Percentiles rank a stretch among this genome's conserved stretches.
Conservation (phyloP, 495 filamentous ascomycete genomes). For the Aspergillus leporis region DNA sequence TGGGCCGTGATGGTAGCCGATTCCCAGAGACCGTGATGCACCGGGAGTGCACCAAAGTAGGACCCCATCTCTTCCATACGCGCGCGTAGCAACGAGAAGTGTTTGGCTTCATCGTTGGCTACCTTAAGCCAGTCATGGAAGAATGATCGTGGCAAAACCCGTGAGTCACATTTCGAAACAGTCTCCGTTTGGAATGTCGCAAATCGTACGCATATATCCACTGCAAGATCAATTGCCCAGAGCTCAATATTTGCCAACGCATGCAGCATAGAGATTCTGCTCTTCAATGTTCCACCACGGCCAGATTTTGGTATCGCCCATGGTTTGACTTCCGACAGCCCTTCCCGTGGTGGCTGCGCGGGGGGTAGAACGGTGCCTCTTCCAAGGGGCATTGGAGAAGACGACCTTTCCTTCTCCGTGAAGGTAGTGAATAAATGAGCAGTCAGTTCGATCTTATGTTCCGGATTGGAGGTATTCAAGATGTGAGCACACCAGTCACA, state of each 20-base stretch:
- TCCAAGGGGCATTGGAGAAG: conserved; percentile 48
- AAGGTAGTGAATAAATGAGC: conserved; percentile 49
- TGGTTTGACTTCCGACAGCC: conserved; percentile 42
- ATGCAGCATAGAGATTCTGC: conserved; percentile 53
- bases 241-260: conserved; percentile 55
- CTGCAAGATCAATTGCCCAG: conserved; percentile 57
- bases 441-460: conserved; percentile 55
- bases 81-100: conserved; percentile 52
- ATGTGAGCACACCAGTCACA: conserved; percentile 56
- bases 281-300: conserved; percentile 48
- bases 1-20: conserved; percentile 48
- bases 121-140: conserved; percentile 58
- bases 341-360: conserved; percentile 47
- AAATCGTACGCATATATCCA: conserved; percentile 55
- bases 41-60: conserved; percentile 50
- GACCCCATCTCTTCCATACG: conserved; percentile 52
- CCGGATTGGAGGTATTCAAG: conserved; percentile 49
- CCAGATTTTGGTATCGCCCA: conserved; percentile 45
- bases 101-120: conserved; percentile 54
- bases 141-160: conserved; percentile 47
- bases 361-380: conserved; percentile 38
- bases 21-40: conserved; percentile 53
- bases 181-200: conserved; percentile 43
- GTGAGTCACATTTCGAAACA: conserved; percentile 21
- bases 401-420: conserved; percentile 37